A percentile compares a stretch with the other conserved stretches of the same genome.
Conservation (phyloP, 2,329 filamentous ascomycete species). For the Fonsecaea pugnacius region DNA sequence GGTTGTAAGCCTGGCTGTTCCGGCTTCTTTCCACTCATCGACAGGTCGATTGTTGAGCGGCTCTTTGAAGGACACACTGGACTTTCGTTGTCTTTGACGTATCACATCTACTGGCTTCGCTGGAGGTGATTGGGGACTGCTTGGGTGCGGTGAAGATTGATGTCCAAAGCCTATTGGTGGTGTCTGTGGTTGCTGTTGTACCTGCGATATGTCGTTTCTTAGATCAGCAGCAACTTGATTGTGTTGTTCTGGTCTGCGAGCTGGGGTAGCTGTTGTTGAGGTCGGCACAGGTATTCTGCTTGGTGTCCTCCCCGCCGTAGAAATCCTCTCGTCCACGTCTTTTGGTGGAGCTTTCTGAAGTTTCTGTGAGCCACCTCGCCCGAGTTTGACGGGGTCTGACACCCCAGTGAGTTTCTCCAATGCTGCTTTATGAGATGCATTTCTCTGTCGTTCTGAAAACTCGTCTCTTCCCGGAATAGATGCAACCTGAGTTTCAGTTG, state of each 20-base stretch:
- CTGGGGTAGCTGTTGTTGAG: conserved; percentile 7
- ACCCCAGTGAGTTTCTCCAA: conserved; percentile 35
- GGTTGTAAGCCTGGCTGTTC: conserved; percentile 64
- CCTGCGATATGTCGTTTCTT: conserved; percentile 4
- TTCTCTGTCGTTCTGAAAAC: conserved; percentile 29
- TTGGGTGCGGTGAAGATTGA: conserved; percentile 33
- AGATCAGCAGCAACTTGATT: conserved; percentile 5
- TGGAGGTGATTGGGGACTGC: conserved; percentile 33
- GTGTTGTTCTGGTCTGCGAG: conserved; percentile 7
- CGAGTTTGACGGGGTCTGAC: conserved; percentile 19
- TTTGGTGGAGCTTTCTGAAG: conserved; percentile 29
- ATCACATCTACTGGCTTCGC: conserved; percentile 29
- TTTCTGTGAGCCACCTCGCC: conserved; percentile 28
- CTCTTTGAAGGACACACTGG: conserved; percentile 53
- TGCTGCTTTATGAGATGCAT: conserved; percentile 38
- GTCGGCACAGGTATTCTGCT: conserved; percentile 31
- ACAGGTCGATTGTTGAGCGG: conserved; percentile 52
- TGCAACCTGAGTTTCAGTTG: conserved; percentile 5
- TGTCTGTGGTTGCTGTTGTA: conserved; percentile 22
- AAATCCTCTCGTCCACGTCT: neutral
- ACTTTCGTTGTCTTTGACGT: conserved; percentile 38
- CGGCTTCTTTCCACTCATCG: conserved; percentile 71
- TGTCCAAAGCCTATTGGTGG: conserved; percentile 27
- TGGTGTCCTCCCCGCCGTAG: conserved; percentile 12
- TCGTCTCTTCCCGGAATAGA: conserved; percentile 9